Evolutionary conservation across 768 basidiomycete species (phyloP), one percentile per base, ranked within the genome.

Genomic region (Agrocybe pediades): DNA sequence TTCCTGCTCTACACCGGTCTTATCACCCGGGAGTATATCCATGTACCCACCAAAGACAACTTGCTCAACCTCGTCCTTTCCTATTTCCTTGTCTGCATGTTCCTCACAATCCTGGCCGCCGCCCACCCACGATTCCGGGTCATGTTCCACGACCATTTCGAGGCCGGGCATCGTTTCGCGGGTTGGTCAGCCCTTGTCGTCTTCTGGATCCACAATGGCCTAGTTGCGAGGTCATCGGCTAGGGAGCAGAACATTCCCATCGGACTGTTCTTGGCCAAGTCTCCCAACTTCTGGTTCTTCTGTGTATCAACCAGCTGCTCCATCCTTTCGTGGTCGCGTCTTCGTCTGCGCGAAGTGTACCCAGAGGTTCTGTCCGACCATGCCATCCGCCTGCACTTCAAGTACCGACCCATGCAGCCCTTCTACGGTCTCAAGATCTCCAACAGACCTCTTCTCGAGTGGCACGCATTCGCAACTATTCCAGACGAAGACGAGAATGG

Each of bases 331-430:
- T 84, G 83, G 83, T 61, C 73, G 9, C 72, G 81, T 17, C 74
- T 83, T 11, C 76, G 80, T 29, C 74, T 71, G 49, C 72, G 74
- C 13, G 72, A 75, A 9, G 79, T 83, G n/a, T 71, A 70, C 49
- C 67, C 79, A 5, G 81, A 80, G 51, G 67, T 78, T 8, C 72
- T 83, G 17, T 83, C 81, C n/a, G 71, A 74, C 53, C 81, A 83
- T 57, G 80, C 78, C 20, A 75, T 81, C 56, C 73, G 81, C 23
- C 67, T 83, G 25, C 76, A 83, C 69, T 83, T 82, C 67, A 75
- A 80, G 39, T 82, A 82, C 55, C 48, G 54, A 39, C 46, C 65
- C 61, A 80, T 69, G 77, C 58, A 63, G 20, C 67, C 65, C 49
- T 72, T 70, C 54, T 68, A 68, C 47, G 66, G 66, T 5, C 55